Evolutionary conservation across 768 basidiomycete species (phyloP).

Genomic region (Amanita thiersii): DNA sequence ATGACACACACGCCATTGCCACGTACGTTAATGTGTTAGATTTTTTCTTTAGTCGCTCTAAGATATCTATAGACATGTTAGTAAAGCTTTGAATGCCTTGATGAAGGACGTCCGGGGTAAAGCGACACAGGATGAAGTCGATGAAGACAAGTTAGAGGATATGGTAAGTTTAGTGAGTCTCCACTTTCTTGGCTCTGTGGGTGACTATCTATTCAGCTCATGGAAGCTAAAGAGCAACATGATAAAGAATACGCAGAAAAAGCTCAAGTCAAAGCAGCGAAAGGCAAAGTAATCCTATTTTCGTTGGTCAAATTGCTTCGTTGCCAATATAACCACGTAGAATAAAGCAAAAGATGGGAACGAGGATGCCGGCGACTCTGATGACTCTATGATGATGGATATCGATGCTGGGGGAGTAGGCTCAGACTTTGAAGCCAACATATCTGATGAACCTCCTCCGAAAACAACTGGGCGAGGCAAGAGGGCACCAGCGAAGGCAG

Average conservation of each 20-base stretch:
- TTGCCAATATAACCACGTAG: neutral
- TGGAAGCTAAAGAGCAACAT: constrained; percentile 61
- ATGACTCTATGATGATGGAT: constrained; percentile 79
- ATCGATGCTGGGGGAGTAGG: constrained; percentile 42
- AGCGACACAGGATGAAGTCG: constrained; percentile 44
- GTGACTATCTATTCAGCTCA: constrained; percentile 34
- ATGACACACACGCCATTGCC: constrained; percentile 88
- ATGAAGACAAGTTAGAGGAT: constrained; percentile 72
- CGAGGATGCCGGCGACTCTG: constrained; percentile 41
- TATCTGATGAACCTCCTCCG: constrained; percentile 36
- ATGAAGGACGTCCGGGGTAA: constrained; percentile 57
- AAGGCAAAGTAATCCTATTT: constrained; percentile 31
- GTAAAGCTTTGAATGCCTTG: constrained; percentile 44
- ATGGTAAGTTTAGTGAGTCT: constrained; percentile 46
- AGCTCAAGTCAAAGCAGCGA: constrained; percentile 24
- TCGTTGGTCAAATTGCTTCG: neutral
- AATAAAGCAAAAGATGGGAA: constrained; percentile 45
- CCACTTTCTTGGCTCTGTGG: neutral
- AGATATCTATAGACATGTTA: constrained; percentile 50
- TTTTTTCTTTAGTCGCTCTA: neutral
- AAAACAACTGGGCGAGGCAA: constrained; percentile 32
- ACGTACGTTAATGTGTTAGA: constrained; percentile 41
- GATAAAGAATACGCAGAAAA: constrained; percentile 55
- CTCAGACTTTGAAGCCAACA: constrained; percentile 45
- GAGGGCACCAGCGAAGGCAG: constrained; percentile 20